phyloP scores from a whole-genome alignment of 345 rosid species.

The Eucalyptus regnans region DNA sequence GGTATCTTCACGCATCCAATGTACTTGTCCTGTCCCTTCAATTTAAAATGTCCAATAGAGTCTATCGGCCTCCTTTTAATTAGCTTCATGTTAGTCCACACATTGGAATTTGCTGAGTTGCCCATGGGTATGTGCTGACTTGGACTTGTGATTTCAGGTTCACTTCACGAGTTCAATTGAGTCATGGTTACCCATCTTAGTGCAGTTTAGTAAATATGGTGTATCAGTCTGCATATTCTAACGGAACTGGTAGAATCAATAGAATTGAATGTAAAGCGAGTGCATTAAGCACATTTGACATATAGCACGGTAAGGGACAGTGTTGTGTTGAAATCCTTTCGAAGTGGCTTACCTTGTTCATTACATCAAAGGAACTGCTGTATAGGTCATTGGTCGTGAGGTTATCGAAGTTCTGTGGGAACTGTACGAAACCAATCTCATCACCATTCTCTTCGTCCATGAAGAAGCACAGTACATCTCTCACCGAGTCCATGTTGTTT shows the following conservation, averaged over 20 bases:
- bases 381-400: constrained; percentile 21
- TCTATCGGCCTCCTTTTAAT: background rate
- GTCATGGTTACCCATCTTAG: background rate
- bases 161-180: background rate
- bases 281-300: background rate
- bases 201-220: background rate
- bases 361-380: background rate
- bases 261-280: background rate
- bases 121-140: background rate
- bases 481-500: constrained; percentile 13
- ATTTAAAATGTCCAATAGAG: background rate
- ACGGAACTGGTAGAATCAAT: background rate
- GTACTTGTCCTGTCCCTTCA: background rate
- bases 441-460: constrained; percentile 31
- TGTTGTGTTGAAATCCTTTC: background rate
- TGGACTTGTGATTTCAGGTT: background rate
- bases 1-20: background rate
- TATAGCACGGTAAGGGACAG: background rate
- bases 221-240: background rate
- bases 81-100: background rate
- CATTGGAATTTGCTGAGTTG: background rate
- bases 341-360: background rate
- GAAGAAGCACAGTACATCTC: constrained; percentile 35
- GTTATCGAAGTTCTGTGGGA: constrained; percentile 19
- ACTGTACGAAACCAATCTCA: constrained; percentile 23